Evolutionary conservation across 208 protist genomes (phyloP), one percentile per base, ranked within the genome.

Genomic region (Endotrypanum monterogeii): DNA sequence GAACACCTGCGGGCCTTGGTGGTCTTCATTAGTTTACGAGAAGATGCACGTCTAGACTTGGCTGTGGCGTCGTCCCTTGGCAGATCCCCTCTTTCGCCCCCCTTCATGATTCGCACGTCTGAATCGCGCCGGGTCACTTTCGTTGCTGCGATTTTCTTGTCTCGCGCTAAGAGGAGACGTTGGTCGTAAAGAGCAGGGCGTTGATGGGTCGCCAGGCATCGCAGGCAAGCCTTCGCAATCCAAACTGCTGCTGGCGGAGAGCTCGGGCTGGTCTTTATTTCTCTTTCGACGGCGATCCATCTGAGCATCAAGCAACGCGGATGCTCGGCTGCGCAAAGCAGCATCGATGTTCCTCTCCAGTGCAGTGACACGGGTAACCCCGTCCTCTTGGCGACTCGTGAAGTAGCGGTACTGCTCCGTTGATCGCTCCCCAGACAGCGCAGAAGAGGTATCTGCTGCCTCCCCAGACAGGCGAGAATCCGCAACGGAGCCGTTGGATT

Each of bases 401-500:
- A 94, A 92, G 82, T 92, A 94, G 35, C 85, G 82, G 52, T 87
- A 83, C 78, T 83, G 60, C 67, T 79, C 82, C 6, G 54, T 55
- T 12, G 55, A 52, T 32, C 44, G 56, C 20, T 37, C 41, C 8
- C 6, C 52, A 5, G 30, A 12, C 3, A 23, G 57, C 7, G 7
- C 65, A 2, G 51, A 41, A 20, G 41, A 51, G 51, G 37, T 51
- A 20, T 61, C 54, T 18, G 54, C 30, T 50, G 44, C 23, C 39
- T 66, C 56, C 3, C 32, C 30, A 30, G 51, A 23, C 20, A 3
- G 0, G 30, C 12, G 3, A 23, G 58, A 63, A 20, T 63, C 35
- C 16, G 58, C 35, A 28, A 35, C 23, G 58, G 5, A 6, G 58
- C 25, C 58, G n/a, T 63, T 63, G 20, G 58, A 44, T 44, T 18